These are phyloP conservation scores for Juglanconis juglandina DNA, from an alignment of 2,329 filamentous ascomycete genomes.

Conservation along the genomic window DNA sequence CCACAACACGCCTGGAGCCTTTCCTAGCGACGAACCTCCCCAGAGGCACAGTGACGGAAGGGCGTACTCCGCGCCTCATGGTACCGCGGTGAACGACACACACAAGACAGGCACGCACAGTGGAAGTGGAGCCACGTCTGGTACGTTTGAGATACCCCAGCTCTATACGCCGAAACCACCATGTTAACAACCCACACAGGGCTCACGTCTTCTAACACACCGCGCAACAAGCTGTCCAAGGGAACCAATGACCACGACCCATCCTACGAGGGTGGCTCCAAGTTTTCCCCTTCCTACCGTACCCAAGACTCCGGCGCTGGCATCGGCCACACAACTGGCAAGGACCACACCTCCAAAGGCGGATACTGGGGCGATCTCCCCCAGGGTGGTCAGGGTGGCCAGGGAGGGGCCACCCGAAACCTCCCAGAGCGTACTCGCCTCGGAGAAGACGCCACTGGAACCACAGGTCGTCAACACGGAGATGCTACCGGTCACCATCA, in stretches of 20 bases:
- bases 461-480: not conserved
- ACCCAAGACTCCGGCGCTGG: slow-evolving; percentile 9
- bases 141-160: not conserved
- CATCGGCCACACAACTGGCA: not conserved
- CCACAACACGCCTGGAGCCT: slow-evolving; percentile 17
- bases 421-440: slow-evolving; percentile 4
- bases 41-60: slow-evolving; percentile 16
- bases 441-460: not conserved
- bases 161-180: not conserved
- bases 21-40: slow-evolving; percentile 18
- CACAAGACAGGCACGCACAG: slow-evolving; percentile 3
- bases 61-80: slow-evolving; percentile 11
- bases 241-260: slow-evolving; percentile 9
- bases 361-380: slow-evolving; percentile 17
- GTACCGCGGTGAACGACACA: slow-evolving; percentile 3
- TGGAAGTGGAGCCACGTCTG: not conserved
- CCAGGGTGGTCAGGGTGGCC: not conserved
- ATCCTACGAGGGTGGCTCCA: not conserved
- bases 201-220: not conserved
- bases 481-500: not conserved
- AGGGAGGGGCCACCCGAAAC: not conserved
- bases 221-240: slow-evolving; percentile 18
- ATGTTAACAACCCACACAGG: not conserved
- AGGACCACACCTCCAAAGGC: not conserved
- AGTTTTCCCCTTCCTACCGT: not conserved